These are phyloP conservation scores for Amphibolis antarctica DNA, from an alignment of 106 monocot species.

Conservation along the genomic window DNA sequence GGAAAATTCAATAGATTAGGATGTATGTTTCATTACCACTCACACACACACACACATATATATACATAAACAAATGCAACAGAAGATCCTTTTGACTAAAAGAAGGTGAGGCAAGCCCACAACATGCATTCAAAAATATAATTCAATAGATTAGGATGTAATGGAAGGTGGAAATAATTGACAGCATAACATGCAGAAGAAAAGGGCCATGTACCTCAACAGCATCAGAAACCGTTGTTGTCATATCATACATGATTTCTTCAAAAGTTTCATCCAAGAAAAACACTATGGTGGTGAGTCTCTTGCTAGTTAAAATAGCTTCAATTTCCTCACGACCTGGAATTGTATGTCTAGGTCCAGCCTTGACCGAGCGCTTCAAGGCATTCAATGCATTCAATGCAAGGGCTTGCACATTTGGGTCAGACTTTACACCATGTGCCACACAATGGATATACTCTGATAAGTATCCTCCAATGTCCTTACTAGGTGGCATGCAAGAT, in stretches of 20 bases:
- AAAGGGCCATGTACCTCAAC: constrained; percentile 51
- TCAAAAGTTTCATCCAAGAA: constrained; percentile 99
- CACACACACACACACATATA: no score
- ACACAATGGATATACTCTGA: constrained; percentile 86
- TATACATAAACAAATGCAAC: no score
- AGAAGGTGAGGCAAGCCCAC: no score
- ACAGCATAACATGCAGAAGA: constrained; percentile 4
- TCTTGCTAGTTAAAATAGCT: constrained; percentile 66
- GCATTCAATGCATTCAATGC: constrained; percentile 77
- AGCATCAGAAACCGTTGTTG: constrained; percentile 95
- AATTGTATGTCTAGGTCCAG: constrained; percentile 63
- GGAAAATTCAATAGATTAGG: no score
- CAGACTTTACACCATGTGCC: constrained; percentile 55
- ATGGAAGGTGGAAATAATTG: background rate
- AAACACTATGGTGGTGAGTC: constrained; percentile 95
- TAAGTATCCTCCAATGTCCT: constrained; percentile 83
- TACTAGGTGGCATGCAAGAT: constrained; percentile 90
- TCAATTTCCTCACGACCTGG: constrained; percentile 95
- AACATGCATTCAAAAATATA: background rate
- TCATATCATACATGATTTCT: constrained; percentile 98
- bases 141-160: background rate
- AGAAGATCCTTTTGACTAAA: no score
- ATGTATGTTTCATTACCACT: no score
- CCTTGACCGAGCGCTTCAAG: constrained; percentile 74
- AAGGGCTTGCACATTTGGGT: constrained; percentile 62